Percentiles rank a stretch among this genome's conserved stretches.
Conservation (phyloP, 1,284 basidiomycete genomes). For the Irpex lacteus region DNA sequence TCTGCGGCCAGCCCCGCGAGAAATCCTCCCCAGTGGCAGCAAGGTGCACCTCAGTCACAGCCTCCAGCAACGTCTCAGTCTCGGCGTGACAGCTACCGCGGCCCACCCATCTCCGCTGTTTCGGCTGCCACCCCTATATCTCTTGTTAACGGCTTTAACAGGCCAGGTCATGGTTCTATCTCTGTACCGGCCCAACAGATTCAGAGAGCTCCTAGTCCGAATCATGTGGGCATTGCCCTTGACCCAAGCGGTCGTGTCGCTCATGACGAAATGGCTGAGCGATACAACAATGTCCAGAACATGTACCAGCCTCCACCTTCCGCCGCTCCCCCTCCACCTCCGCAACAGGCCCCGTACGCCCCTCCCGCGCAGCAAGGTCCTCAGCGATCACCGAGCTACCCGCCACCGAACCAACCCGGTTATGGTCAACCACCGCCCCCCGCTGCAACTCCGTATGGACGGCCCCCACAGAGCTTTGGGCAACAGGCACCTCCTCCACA, state of each 20-base stretch:
- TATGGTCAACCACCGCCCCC: slow-evolving; percentile 24
- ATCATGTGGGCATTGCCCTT: slow-evolving; percentile 69
- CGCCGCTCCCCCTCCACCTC: slow-evolving; percentile 16
- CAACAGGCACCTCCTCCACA: slow-evolving; percentile 18
- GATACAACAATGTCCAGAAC: slow-evolving; percentile 38
- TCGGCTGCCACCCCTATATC: slow-evolving; percentile 13
- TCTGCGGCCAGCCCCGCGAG: slow-evolving; percentile 4
- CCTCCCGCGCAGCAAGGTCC: slow-evolving; percentile 22
- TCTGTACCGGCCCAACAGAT: slow-evolving; percentile 19
- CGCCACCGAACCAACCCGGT: slow-evolving; percentile 20
- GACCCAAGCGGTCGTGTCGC: slow-evolving; percentile 77
- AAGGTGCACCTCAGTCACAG: slow-evolving; percentile 22
- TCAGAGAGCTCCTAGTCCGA: slow-evolving; percentile 36
- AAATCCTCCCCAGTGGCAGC: slow-evolving; percentile 4
- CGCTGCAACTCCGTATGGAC: slow-evolving; percentile 14
- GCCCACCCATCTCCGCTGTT: slow-evolving; percentile 13
- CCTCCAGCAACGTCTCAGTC: slow-evolving; percentile 15
- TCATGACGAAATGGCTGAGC: slow-evolving; percentile 76
- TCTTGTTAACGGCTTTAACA: slow-evolving; percentile 15
- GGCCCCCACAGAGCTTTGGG: slow-evolving; percentile 13
- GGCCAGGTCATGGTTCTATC: slow-evolving; percentile 26
- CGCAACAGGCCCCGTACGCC: slow-evolving; percentile 28
- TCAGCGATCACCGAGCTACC: slow-evolving; percentile 29
- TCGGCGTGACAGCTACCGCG: slow-evolving; percentile 31
- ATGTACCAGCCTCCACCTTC: slow-evolving; percentile 21